A percentile compares a stretch with the other conserved stretches of the same genome.
These are phyloP conservation scores for Herpetospermum pedunculosum DNA, from an alignment of 306 rosid species.

Conservation along the genomic window DNA sequence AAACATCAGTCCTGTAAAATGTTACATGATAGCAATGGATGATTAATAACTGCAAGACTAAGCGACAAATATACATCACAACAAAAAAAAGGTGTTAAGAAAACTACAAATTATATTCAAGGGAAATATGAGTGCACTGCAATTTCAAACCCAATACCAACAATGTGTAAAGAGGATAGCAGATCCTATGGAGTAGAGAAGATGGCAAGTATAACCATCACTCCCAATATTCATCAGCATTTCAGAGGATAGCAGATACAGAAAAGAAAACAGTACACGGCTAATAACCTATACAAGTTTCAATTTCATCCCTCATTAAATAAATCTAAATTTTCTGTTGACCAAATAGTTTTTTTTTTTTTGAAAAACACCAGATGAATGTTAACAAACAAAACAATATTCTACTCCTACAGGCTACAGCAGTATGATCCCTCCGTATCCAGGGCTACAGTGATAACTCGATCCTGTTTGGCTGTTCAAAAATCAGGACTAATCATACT, in stretches of 20 bases:
- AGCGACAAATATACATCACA: constrained; percentile 3
- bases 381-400: neutral
- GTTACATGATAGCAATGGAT: constrained; percentile 51
- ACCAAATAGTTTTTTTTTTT: neutral
- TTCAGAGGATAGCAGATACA: neutral
- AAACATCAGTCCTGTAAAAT: constrained; percentile 97
- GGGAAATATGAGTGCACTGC: neutral
- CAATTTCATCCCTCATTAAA: too few relatives aligned
- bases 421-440: constrained; percentile 9
- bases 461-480: constrained; percentile 14
- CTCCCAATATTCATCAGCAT: neutral
- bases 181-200: neutral
- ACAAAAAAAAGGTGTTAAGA: neutral
- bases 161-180: neutral
- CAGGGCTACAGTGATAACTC: constrained; percentile 9
- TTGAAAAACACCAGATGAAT: neutral
- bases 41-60: constrained; percentile 45
- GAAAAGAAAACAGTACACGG: neutral
- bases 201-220: neutral
- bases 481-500: neutral
- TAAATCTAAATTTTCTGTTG: neutral
- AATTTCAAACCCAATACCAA: neutral
- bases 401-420: constrained; percentile 8
- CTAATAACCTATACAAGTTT: neutral
- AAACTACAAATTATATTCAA: neutral